Percentiles rank a stretch among this genome's conserved stretches.
These are phyloP conservation scores for Asparagopsis taxiformis DNA, from an alignment of 31 red algal species.

Conservation along the genomic window DNA sequence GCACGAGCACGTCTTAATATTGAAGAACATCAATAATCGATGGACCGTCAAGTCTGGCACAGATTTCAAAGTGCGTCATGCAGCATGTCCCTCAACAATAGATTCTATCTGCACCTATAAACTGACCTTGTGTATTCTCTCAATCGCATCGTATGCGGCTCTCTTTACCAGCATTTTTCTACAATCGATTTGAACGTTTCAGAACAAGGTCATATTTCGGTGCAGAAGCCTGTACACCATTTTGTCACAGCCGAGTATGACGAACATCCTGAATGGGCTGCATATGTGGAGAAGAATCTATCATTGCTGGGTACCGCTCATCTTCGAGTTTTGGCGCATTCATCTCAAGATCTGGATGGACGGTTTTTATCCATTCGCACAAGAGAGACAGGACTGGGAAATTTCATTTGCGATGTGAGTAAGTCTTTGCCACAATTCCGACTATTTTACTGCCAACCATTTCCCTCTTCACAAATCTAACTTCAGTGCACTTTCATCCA, in stretches of 20 bases:
- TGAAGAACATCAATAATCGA: conserved; percentile 3
- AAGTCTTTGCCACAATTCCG: conserved; percentile 15
- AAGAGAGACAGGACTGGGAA: conserved; percentile 57
- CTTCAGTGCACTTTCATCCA: too few species aligned
- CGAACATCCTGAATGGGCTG: conserved; percentile 24
- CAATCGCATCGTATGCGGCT: neutral
- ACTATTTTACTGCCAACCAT: neutral
- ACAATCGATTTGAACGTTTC: conserved; percentile 29
- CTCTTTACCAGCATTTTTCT: conserved; percentile 41
- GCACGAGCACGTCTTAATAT: conserved; percentile 59
- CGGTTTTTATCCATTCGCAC: conserved; percentile 67
- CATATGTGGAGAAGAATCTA: conserved; percentile 22
- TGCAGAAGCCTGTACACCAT: conserved; percentile 29
- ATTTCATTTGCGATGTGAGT: conserved; percentile 56
- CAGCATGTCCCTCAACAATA: neutral
- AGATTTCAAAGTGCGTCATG: conserved; percentile 57
- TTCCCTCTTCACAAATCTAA: too few species aligned
- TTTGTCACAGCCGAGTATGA: conserved; percentile 29
- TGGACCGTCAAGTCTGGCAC: conserved; percentile 65
- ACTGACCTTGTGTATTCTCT: neutral
- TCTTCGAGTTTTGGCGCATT: conserved; percentile 21
- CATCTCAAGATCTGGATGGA: conserved; percentile 30
- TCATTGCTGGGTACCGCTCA: conserved; percentile 16
- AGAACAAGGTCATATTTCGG: conserved; percentile 6
- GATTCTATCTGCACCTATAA: neutral